These are phyloP conservation scores for Lunularia cruciata DNA, from an alignment of 225 moss, liverwort and hornwort species.

Conservation along the genomic window DNA sequence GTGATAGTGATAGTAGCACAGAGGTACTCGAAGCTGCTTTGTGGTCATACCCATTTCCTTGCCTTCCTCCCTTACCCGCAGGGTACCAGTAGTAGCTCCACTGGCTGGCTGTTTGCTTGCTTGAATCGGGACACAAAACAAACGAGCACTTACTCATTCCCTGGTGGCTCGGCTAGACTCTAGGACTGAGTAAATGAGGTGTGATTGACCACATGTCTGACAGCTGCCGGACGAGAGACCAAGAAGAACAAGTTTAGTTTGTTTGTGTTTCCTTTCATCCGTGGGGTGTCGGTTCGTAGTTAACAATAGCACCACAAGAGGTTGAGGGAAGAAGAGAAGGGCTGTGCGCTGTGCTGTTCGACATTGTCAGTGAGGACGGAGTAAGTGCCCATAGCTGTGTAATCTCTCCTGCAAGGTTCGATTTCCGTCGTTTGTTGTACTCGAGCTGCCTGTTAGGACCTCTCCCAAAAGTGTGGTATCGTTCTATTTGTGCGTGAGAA, in stretches of 20 bases:
- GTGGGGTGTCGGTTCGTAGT: not conserved
- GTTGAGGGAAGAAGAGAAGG: too few species aligned
- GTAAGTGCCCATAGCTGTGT: too few species aligned
- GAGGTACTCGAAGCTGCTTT: not conserved
- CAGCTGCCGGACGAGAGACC: not conserved
- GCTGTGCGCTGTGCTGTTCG: too few species aligned
- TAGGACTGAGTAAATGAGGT: not conserved
- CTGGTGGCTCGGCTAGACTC: not conserved
- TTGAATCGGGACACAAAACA: not conserved
- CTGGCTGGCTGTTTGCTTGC: constrained; percentile 14
- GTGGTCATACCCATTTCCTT: constrained; percentile 4
- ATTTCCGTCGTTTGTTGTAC: too few species aligned
- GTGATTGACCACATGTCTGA: constrained; percentile 5
- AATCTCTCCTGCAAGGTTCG: too few species aligned
- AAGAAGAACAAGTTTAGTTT: not conserved
- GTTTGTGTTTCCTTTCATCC: not conserved
- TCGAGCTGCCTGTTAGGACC: too few species aligned
- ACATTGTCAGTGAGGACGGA: not conserved
- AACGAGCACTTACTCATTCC: not conserved
- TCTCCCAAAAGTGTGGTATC: too few species aligned
- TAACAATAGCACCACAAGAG: not conserved
- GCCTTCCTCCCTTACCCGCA: constrained; percentile 1
- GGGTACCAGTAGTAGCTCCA: constrained; percentile 5
- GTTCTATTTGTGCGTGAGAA: too few species aligned
- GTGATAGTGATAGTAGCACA: constrained; percentile 10